phyloP scores from a whole-genome alignment of 2,329 filamentous ascomycete species.

The Ilyonectria sp. region DNA sequence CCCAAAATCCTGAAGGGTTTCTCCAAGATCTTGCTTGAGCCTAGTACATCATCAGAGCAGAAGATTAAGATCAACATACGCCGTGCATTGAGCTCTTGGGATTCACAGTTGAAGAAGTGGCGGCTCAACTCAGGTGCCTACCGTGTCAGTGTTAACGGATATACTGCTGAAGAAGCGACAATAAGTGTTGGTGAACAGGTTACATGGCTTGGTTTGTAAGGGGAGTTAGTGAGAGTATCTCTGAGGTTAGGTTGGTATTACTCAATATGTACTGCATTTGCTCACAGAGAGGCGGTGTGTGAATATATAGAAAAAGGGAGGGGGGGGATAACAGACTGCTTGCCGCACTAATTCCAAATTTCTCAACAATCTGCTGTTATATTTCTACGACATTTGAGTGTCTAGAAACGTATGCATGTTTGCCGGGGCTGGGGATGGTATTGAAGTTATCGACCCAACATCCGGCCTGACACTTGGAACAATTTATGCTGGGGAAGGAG shows the following conservation, averaged over 20 bases:
- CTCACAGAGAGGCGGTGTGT: no score
- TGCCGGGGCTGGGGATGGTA: conserved; percentile 1
- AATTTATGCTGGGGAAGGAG: conserved; percentile 9
- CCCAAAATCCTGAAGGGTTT: not conserved
- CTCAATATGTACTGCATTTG: not conserved
- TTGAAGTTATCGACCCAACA: conserved; percentile 10
- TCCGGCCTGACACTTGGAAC: conserved; percentile 11
- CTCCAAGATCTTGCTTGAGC: not conserved
- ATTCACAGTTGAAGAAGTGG: not conserved
- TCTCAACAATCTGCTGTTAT: conserved; percentile 6
- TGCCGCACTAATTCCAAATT: not conserved
- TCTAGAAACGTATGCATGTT: conserved; percentile 16
- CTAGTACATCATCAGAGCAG: not conserved
- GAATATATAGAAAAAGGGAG: no score
- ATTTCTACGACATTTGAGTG: conserved; percentile 14
- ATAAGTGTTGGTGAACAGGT: not conserved
- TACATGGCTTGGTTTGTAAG: not conserved
- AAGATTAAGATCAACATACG: not conserved
- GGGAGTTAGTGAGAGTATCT: not conserved
- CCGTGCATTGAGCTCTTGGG: not conserved
- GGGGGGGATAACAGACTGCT: no score
- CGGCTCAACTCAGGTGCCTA: not conserved
- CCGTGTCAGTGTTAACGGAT: not conserved
- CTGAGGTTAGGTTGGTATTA: not conserved
- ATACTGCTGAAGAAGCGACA: not conserved